A percentile compares a stretch with the other conserved stretches of the same genome.
Evolutionary conservation across 164 flowering plant genomes (phyloP).

Genomic region (Magnolia sinica): DNA sequence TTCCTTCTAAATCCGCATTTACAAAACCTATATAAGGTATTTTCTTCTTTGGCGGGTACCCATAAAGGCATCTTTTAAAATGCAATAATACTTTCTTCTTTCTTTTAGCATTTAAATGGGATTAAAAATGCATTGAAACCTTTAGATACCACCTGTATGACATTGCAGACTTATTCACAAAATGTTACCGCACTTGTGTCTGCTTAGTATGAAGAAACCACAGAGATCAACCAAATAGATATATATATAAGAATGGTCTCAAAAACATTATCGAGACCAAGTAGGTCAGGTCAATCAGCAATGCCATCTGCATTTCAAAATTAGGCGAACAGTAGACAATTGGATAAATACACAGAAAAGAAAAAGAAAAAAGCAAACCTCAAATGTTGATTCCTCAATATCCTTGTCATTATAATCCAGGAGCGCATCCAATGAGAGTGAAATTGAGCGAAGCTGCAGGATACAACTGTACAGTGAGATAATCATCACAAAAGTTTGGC

Average conservation of each 20-base stretch:
- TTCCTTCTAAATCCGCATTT: not conserved
- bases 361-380: conserved; percentile 45
- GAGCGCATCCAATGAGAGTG: conserved; percentile 94
- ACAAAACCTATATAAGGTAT: too few relatives aligned
- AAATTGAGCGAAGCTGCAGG: conserved; percentile 66
- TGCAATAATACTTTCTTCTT: not conserved
- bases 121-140: too few relatives aligned
- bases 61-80: not conserved
- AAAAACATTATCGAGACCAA: too few relatives aligned
- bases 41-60: not conserved
- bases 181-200: too few relatives aligned
- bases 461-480: not conserved
- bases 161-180: too few relatives aligned
- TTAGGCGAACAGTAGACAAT: not conserved
- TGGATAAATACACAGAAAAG: not conserved
- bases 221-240: too few relatives aligned
- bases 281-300: not conserved
- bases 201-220: too few relatives aligned
- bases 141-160: too few relatives aligned
- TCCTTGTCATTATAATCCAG: conserved; percentile 86
- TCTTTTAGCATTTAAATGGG: not conserved
- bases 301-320: too few relatives aligned
- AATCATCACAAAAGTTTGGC: too few relatives aligned
- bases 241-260: too few relatives aligned
- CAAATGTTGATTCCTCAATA: conserved; percentile 88